A percentile compares a stretch with the other conserved stretches of the same genome.
Conservation (phyloP, 2,329 filamentous ascomycete species). For the Aspergillus sergii region DNA sequence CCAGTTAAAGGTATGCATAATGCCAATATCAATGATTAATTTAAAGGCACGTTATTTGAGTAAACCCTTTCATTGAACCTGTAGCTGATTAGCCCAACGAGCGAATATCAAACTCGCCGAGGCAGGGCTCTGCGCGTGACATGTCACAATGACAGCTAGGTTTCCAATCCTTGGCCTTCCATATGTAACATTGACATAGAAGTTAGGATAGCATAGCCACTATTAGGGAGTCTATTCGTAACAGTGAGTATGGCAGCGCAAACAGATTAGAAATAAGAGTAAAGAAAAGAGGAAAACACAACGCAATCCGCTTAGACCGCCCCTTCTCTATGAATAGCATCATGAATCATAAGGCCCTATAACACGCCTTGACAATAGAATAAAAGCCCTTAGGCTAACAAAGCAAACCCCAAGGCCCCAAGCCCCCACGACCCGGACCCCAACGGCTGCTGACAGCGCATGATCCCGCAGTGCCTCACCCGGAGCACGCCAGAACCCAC, state of each 20-base stretch:
- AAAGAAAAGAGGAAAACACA: neutral
- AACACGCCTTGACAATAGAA: too few species aligned
- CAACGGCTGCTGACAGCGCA: neutral
- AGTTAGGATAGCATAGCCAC: neutral
- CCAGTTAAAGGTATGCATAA: neutral
- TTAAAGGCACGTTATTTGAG: neutral
- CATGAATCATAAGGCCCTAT: neutral
- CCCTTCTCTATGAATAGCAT: neutral
- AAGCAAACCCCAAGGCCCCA: neutral
- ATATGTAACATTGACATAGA: neutral
- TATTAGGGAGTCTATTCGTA: neutral
- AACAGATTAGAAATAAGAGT: neutral
- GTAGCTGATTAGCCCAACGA: rapidly evolving
- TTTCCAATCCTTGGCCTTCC: neutral
- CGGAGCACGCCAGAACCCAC: neutral
- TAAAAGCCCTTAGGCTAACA: neutral
- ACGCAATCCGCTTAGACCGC: neutral
- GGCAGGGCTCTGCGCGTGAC: neutral
- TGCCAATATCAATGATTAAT: neutral
- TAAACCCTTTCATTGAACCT: too few species aligned
- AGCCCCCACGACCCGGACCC: neutral
- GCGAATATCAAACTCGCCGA: neutral
- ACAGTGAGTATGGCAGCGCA: neutral
- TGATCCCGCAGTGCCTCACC: neutral
- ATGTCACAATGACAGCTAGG: neutral